Percentiles rank a stretch among this genome's conserved stretches.
Evolutionary conservation across 208 protist genomes (phyloP).

Genomic region (Acanthamoeba rhysodes): DNA sequence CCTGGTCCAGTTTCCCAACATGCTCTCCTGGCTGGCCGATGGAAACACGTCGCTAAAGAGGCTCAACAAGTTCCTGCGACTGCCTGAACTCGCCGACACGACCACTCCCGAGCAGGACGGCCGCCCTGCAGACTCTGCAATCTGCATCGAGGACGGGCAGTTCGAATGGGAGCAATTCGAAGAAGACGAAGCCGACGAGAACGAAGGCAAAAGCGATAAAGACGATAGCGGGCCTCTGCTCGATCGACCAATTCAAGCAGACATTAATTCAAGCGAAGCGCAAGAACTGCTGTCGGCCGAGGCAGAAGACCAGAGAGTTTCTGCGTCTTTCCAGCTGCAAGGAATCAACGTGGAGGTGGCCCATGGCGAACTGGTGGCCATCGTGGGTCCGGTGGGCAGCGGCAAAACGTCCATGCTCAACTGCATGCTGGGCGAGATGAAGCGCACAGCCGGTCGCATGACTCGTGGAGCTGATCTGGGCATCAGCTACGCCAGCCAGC

Average conservation of each 20-base stretch:
- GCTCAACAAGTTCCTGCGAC: slow-evolving; percentile 79
- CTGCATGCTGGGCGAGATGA: slow-evolving; percentile 80
- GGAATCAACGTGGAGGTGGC: background rate
- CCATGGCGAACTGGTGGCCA: slow-evolving; percentile 76
- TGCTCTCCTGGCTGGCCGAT: slow-evolving; percentile 75
- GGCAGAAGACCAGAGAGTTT: background rate
- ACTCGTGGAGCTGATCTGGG: background rate
- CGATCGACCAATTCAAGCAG: background rate
- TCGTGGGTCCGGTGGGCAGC: slow-evolving; percentile 81
- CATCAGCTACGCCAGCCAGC: slow-evolving; percentile 23
- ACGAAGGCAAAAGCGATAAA: background rate
- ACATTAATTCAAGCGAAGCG: background rate
- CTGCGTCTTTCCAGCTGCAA: background rate
- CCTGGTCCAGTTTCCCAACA: slow-evolving; percentile 71
- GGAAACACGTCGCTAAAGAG: slow-evolving; percentile 75
- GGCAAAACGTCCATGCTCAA: slow-evolving; percentile 81
- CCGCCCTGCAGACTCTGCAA: background rate
- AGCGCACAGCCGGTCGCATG: background rate
- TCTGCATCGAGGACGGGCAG: background rate
- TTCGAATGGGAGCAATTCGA: slow-evolving; percentile 39
- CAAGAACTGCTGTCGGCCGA: background rate
- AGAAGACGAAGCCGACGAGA: background rate
- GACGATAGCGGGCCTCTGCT: background rate
- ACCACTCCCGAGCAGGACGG: background rate
- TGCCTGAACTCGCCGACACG: background rate